Evolutionary conservation across 345 rosid species (phyloP).

Genomic region (Erucastrum elatum): DNA sequence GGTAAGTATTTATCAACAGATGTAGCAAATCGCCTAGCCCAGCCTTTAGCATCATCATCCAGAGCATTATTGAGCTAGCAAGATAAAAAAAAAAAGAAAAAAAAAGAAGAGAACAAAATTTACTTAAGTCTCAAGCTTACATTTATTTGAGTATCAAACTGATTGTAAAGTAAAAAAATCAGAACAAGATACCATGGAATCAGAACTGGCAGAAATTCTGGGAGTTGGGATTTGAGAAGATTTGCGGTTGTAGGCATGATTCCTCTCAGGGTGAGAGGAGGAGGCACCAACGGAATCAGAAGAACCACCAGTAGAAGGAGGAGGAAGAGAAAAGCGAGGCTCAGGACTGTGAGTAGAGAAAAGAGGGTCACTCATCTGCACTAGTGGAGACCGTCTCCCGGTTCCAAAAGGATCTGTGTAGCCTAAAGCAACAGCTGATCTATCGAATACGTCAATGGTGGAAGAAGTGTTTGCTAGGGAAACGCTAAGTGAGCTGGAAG

Average conservation of each 20-base stretch:
- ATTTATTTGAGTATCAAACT: too few relatives aligned
- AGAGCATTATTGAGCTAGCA: too few relatives aligned
- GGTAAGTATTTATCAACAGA: too few relatives aligned
- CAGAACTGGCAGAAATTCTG: not conserved
- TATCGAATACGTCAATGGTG: not conserved
- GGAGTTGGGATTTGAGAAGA: not conserved
- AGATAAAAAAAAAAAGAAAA: too few relatives aligned
- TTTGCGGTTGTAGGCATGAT: not conserved
- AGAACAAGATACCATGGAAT: not conserved
- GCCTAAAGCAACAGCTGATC: not conserved
- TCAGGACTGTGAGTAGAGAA: not conserved
- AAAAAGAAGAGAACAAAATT: too few relatives aligned
- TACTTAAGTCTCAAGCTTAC: too few relatives aligned
- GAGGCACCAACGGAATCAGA: not conserved
- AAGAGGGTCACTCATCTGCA: not conserved
- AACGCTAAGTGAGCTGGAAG: not conserved
- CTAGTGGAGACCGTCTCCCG: not conserved
- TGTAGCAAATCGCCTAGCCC: too few relatives aligned
- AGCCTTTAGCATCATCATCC: too few relatives aligned
- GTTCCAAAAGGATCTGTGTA: not conserved
- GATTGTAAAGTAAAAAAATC: too few relatives aligned
- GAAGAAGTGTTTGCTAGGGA: not conserved
- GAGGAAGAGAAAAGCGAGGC: not conserved
- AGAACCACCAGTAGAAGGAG: not conserved
- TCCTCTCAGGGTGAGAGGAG: not conserved